Conservation (phyloP, 345 rosid genomes). For the Erodium maritimum region DNA sequence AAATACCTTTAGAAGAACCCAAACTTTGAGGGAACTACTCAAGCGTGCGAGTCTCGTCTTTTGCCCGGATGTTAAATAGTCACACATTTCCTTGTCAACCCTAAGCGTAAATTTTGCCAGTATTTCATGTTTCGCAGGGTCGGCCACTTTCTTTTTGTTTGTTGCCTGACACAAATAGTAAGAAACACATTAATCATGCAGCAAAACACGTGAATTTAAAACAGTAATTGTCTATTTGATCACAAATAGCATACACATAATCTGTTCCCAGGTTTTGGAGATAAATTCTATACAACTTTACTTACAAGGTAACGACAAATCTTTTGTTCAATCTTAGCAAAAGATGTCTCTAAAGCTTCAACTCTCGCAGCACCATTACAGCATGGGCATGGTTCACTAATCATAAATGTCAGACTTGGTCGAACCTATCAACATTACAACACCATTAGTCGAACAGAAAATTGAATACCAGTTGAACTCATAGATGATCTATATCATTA, state of each 20-base stretch:
- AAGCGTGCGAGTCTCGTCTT: slow-evolving; percentile 70
- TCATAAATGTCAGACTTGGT: slow-evolving; percentile 91
- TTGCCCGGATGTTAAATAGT: slow-evolving; percentile 73
- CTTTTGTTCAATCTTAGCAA: slow-evolving; percentile 91
- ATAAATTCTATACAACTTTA: slow-evolving; percentile 8
- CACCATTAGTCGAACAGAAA: slow-evolving; percentile 8
- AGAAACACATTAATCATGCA: slow-evolving; percentile 1
- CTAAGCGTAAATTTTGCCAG: slow-evolving; percentile 80
- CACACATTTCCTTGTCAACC: slow-evolving; percentile 80
- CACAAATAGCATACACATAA: neutral
- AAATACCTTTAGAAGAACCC: slow-evolving; percentile 83
- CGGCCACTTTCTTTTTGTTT: slow-evolving; percentile 41
- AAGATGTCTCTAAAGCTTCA: slow-evolving; percentile 90
- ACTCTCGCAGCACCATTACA: slow-evolving; percentile 97
- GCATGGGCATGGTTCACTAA: slow-evolving; percentile 86
- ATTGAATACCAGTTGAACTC: slow-evolving; percentile 1
- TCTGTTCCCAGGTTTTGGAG: neutral
- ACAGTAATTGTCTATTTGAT: too few relatives aligned
- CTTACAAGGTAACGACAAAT: slow-evolving; percentile 80
- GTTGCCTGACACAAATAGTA: slow-evolving; percentile 37
- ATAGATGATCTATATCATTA: neutral
- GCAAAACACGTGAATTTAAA: neutral
- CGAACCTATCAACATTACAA: slow-evolving; percentile 55
- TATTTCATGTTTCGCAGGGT: slow-evolving; percentile 61
- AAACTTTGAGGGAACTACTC: slow-evolving; percentile 89